Evolutionary conservation across 2,329 filamentous ascomycete species (phyloP), one percentile per base, ranked within the genome.

Genomic region (Neopestalotiopsis rosae): DNA sequence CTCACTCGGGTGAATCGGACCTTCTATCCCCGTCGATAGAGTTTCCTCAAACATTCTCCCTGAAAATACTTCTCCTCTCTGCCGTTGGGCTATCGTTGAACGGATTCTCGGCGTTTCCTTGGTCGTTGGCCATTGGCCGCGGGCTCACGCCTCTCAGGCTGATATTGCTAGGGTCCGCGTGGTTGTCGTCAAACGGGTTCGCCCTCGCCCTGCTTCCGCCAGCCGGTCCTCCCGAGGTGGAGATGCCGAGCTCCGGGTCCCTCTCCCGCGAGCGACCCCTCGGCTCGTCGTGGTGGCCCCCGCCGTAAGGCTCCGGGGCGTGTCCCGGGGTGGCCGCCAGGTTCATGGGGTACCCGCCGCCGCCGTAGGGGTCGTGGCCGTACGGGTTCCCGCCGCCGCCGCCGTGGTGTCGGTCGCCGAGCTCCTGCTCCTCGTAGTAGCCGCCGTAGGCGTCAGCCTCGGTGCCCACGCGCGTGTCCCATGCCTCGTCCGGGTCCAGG

Each of bases 401-500:
- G 59, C 24, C 24, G 24, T 28, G 24, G 24, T 64, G 61, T 71
- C 80, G 81, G 9, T 78, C 79, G 66, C 91, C 91, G 5, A 94
- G 82, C 79, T 94, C 92, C 76, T 92, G 89, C 81, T 94, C 92
- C 78, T 95, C 93, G 76, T 93, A 91, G 79, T 93, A 93, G 63
- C 87, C 87, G 28, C 84, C 88, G 77, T 91, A 90, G 13, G 81
- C 82, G 76, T 92, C 90, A 20, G 91, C 89, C 79, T 95, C 93
- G 74, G 90, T 86, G 69, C 92, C 92, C 4, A 97, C 93, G 69
- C 92, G 86, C 71, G 92, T 82, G 81, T 96, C 93, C 94, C 94
- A 97, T 1, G 93, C 93, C 76, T 95, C 93, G 77, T 97, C 94
- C 1, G 92, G 92, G 76, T 96, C 94, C 61, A 94, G 86, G 4